Conservation (phyloP, 805 yeast genomes). For the Candida sithepensis region DNA sequence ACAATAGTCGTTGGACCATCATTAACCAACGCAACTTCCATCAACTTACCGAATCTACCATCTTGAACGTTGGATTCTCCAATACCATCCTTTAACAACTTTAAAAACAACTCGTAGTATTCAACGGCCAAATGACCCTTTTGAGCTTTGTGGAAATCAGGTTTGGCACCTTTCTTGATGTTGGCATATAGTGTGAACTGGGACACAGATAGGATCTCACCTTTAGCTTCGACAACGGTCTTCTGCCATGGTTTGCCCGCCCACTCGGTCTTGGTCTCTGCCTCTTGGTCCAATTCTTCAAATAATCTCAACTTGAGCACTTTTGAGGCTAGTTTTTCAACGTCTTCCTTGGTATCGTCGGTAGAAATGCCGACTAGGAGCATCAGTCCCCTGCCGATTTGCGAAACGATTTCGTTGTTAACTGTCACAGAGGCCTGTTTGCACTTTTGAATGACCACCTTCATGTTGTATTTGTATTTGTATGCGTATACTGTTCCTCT, state of each 20-base stretch:
- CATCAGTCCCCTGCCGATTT: slow-evolving; percentile 73
- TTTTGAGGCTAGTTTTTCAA: slow-evolving; percentile 63
- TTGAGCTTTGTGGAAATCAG: slow-evolving; percentile 91
- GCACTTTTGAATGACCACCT: slow-evolving; percentile 87
- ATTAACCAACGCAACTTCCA: slow-evolving; percentile 85
- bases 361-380: slow-evolving; percentile 81
- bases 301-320: slow-evolving; percentile 65
- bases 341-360: slow-evolving; percentile 74
- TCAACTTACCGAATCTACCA: slow-evolving; percentile 95
- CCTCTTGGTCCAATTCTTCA: slow-evolving; percentile 44
- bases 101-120: slow-evolving; percentile 52
- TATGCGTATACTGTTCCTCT: too few relatives aligned
- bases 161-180: slow-evolving; percentile 87
- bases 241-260: slow-evolving; percentile 75
- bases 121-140: slow-evolving; percentile 59
- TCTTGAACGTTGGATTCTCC: slow-evolving; percentile 71
- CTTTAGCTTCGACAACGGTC: slow-evolving; percentile 58
- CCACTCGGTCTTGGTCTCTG: slow-evolving; percentile 47
- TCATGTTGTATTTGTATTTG: slow-evolving; percentile 56
- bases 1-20: slow-evolving; percentile 93
- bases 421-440: slow-evolving; percentile 88
- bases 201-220: slow-evolving; percentile 80
- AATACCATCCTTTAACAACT: slow-evolving; percentile 43
- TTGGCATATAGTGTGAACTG: slow-evolving; percentile 89
- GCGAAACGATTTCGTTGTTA: slow-evolving; percentile 62